phyloP scores from a whole-genome alignment of 306 rosid species.

The Cicer arietinum region DNA sequence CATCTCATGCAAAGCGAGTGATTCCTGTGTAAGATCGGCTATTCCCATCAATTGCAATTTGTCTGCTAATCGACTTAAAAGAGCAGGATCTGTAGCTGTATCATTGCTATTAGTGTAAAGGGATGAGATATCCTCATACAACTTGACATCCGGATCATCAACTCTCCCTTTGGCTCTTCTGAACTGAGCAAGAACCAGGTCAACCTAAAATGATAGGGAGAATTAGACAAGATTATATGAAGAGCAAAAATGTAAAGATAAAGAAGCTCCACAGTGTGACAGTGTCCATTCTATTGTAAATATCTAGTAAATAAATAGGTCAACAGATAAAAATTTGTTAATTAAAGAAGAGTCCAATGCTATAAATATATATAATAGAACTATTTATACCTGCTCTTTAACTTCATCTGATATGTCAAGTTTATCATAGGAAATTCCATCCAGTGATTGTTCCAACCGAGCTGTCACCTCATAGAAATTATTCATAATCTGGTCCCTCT shows the following conservation, averaged over 20 bases:
- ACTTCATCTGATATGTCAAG: conserved; percentile 98
- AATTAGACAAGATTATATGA: conserved; percentile 36
- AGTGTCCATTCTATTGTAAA: conserved; percentile 21
- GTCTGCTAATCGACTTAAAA: conserved; percentile 70
- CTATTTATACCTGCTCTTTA: conserved; percentile 82
- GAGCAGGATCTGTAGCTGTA: conserved; percentile 59
- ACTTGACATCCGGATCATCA: conserved; percentile 73
- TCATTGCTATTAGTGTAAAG: conserved; percentile 64
- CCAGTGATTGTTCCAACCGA: conserved; percentile 77
- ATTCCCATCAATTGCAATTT: conserved; percentile 82
- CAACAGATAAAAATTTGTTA: conserved; percentile 1
- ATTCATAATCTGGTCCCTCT: conserved; percentile 78
- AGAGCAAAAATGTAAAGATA: conserved; percentile 3
- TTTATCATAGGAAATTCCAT: conserved; percentile 68
- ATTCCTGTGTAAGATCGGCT: conserved; percentile 83
- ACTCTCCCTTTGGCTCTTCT: conserved; percentile 89
- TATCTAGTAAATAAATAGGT: neutral
- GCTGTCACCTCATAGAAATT: conserved; percentile 74
- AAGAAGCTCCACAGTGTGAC: conserved; percentile 25
- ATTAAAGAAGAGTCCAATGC: conserved; percentile 18
- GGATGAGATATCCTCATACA: conserved; percentile 69
- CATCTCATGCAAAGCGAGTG: conserved; percentile 93
- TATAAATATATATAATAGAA: conserved; percentile 7
- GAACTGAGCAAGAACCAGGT: conserved; percentile 92
- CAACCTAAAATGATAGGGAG: conserved; percentile 66